Conservation (phyloP, 2,329 filamentous ascomycete species). For the Chrysosporium queenslandicum region DNA sequence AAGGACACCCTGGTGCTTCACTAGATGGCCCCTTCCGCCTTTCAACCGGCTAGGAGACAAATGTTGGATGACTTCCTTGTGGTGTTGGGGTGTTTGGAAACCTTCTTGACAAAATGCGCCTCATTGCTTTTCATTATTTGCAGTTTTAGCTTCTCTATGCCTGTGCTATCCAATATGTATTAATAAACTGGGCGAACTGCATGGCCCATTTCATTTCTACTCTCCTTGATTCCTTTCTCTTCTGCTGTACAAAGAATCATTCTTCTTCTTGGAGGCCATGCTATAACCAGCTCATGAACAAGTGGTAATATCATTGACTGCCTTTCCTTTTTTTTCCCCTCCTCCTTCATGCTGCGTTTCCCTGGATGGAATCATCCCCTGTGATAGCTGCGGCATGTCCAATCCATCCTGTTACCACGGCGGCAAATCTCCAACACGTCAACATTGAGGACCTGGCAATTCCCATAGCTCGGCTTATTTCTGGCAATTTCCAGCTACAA, state of each 20-base stretch:
- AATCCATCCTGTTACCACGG: neutral
- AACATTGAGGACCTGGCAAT: neutral
- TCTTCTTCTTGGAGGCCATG: neutral
- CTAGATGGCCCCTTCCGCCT: no score
- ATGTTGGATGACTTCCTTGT: no score
- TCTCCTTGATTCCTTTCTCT: neutral
- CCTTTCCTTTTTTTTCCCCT: neutral
- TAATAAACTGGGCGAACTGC: neutral
- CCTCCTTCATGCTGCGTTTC: neutral
- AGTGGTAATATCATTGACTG: no score
- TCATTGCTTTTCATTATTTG: neutral
- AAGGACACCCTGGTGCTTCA: no score
- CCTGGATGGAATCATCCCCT: neutral
- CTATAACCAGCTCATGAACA: no score
- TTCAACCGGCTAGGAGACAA: no score
- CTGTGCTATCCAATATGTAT: neutral
- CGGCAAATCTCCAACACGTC: neutral
- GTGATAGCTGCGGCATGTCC: neutral
- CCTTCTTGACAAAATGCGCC: no score
- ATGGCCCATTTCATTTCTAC: neutral
- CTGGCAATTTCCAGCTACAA: neutral
- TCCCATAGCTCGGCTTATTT: neutral
- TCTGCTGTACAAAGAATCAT: neutral
- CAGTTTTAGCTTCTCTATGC: neutral
- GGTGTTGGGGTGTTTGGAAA: neutral